Conservation (phyloP, 805 yeast genomes). For the Lachancea kluyveri region DNA sequence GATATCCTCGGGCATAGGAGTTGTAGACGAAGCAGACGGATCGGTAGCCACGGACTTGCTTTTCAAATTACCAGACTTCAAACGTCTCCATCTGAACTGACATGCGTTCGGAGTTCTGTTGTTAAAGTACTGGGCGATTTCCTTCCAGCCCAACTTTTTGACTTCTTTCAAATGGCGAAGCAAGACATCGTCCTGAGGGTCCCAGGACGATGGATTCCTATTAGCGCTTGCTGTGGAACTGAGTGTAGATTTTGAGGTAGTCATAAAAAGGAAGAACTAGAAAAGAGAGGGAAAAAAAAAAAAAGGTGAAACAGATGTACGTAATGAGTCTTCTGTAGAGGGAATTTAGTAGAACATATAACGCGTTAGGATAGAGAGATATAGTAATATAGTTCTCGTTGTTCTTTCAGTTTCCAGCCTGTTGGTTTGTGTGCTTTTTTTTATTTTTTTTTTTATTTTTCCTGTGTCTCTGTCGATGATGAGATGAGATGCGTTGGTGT, state of each 20-base stretch:
- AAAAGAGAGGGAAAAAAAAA: not conserved
- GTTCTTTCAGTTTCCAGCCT: no score
- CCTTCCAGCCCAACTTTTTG: slow-evolving; percentile 85
- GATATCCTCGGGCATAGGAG: slow-evolving; percentile 14
- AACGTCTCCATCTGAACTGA: slow-evolving; percentile 82
- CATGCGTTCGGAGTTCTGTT: slow-evolving; percentile 86
- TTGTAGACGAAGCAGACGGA: slow-evolving; percentile 8
- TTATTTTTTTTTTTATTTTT: no score
- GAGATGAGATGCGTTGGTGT: no score
- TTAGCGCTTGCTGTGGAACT: slow-evolving; percentile 3
- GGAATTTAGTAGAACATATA: no score
- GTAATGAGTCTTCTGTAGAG: no score
- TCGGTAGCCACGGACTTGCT: slow-evolving; percentile 1
- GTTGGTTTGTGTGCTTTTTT: no score
- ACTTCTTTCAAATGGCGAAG: slow-evolving; percentile 74
- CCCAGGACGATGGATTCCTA: slow-evolving; percentile 60
- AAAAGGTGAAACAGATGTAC: no score
- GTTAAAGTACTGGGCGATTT: slow-evolving; percentile 70
- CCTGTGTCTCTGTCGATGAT: no score
- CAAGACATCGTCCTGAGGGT: slow-evolving; percentile 66
- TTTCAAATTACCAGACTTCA: slow-evolving; percentile 40
- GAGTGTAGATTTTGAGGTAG: slow-evolving; percentile 5
- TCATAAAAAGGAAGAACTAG: slow-evolving; percentile 1
- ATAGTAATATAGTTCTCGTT: no score
- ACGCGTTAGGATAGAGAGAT: no score